A percentile compares a stretch with the other conserved stretches of the same genome.
Evolutionary conservation across 2,329 filamentous ascomycete genomes (phyloP).

Genomic region (Venturia aucupariae): DNA sequence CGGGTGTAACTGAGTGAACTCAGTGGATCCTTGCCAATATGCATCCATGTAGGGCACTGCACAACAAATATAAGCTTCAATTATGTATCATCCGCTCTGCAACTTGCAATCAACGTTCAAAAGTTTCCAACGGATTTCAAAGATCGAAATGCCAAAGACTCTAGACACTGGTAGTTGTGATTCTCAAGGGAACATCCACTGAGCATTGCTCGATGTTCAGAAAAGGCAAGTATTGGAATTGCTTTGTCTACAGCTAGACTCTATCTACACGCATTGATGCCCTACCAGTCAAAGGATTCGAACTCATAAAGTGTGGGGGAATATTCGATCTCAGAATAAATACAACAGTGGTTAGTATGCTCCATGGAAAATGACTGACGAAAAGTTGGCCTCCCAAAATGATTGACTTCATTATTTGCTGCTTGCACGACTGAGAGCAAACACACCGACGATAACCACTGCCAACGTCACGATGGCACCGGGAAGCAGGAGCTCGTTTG

Average conservation of each 20-base stretch:
- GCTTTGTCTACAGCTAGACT: neutral
- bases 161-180: too few relatives aligned
- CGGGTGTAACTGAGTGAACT: neutral
- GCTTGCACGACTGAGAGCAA: slow-evolving; percentile 64
- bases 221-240: neutral
- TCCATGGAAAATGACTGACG: neutral
- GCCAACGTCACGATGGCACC: slow-evolving; percentile 93
- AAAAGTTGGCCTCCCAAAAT: neutral
- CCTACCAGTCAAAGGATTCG: neutral
- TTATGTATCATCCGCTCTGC: too few relatives aligned
- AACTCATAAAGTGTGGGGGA: neutral
- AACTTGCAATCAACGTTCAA: too few relatives aligned
- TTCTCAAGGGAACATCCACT: too few relatives aligned
- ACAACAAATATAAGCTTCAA: too few relatives aligned
- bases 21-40: too few relatives aligned
- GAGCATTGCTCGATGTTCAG: too few relatives aligned
- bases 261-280: neutral
- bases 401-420: slow-evolving; percentile 25
- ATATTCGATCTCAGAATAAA: neutral
- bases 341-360: neutral
- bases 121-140: too few relatives aligned
- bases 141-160: too few relatives aligned
- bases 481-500: slow-evolving; percentile 86
- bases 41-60: too few relatives aligned
- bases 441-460: slow-evolving; percentile 87